Evolutionary conservation across 2,329 filamentous ascomycete species (phyloP).

Genomic region (Ophiostoma ulmi): DNA sequence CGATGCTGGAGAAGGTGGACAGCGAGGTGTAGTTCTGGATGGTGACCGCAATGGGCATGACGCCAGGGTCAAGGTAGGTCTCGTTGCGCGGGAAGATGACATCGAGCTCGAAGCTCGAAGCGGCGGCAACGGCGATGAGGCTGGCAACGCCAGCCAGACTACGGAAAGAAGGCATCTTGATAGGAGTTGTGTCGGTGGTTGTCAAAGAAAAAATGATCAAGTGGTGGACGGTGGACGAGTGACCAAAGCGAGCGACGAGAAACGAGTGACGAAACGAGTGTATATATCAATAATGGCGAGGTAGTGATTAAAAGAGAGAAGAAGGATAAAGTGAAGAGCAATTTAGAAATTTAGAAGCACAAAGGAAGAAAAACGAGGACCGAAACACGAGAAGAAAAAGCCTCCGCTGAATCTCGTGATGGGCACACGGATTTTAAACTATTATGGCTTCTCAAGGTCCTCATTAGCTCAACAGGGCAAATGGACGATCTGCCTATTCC

Average conservation of each 20-base stretch:
- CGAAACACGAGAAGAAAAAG: neutral
- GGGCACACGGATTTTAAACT: constrained; percentile 1
- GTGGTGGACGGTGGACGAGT: neutral
- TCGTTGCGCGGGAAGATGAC: constrained; percentile 26
- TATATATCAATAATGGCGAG: neutral
- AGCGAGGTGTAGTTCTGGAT: constrained; percentile 18
- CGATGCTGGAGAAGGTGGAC: neutral
- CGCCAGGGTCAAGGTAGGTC: constrained; percentile 22
- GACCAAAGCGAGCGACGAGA: neutral
- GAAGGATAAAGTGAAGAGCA: neutral
- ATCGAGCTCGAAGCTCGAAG: constrained; percentile 19
- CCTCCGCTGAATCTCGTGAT: constrained; percentile 10
- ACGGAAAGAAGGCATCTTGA: constrained; percentile 3
- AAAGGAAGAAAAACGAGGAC: neutral
- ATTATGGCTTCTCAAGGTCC: neutral
- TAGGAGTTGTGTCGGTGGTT: neutral
- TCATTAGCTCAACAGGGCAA: neutral
- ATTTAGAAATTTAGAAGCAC: neutral
- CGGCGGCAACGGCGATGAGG: constrained; percentile 9
- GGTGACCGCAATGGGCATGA: constrained; percentile 22
- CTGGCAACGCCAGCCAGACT: constrained; percentile 9
- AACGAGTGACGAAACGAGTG: neutral
- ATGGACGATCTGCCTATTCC: neutral
- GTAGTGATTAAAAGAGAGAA: neutral
- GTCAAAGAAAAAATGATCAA: neutral